These are phyloP conservation scores for Solanum hybrid DNA, from an alignment of 305 asterid genomes.

Conservation along the genomic window DNA sequence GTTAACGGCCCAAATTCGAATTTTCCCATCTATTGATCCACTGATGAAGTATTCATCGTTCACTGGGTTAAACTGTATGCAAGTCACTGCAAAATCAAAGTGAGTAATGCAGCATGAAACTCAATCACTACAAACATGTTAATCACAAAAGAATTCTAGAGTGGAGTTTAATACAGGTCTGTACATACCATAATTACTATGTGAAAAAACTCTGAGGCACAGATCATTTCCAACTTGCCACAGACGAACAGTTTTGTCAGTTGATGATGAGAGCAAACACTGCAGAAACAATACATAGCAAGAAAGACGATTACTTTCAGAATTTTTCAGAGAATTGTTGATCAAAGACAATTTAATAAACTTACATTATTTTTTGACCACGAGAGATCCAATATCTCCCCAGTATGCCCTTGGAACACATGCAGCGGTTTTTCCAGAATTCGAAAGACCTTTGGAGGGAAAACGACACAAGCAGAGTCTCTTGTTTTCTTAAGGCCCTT, in stretches of 20 bases:
- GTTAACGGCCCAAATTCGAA: slow-evolving; percentile 75
- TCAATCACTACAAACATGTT: background rate
- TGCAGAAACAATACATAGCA: slow-evolving; percentile 26
- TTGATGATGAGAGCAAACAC: slow-evolving; percentile 81
- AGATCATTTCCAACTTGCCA: slow-evolving; percentile 79
- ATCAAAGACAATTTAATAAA: background rate
- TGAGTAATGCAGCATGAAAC: slow-evolving; percentile 4
- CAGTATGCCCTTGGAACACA: slow-evolving; percentile 65
- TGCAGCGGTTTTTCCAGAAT: slow-evolving; percentile 71
- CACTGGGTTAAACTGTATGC: slow-evolving; percentile 71
- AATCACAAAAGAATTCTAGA: background rate
- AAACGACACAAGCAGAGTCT: slow-evolving; percentile 79
- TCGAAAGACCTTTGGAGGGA: slow-evolving; percentile 80
- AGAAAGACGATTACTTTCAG: slow-evolving; percentile 1
- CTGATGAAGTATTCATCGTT: slow-evolving; percentile 70
- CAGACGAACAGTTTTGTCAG: slow-evolving; percentile 88
- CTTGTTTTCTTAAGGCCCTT: slow-evolving; percentile 40
- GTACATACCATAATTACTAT: slow-evolving; percentile 69
- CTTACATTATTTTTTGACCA: slow-evolving; percentile 87
- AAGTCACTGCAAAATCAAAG: slow-evolving; percentile 64
- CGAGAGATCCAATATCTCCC: slow-evolving; percentile 71
- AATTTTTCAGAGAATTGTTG: background rate
- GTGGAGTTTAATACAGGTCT: background rate
- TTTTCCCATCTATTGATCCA: slow-evolving; percentile 94
- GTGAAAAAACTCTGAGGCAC: slow-evolving; percentile 73